Base-by-base conservation (phyloP, 2,329 filamentous ascomycete genomes). In the Cladophialophora carrionii region DNA sequence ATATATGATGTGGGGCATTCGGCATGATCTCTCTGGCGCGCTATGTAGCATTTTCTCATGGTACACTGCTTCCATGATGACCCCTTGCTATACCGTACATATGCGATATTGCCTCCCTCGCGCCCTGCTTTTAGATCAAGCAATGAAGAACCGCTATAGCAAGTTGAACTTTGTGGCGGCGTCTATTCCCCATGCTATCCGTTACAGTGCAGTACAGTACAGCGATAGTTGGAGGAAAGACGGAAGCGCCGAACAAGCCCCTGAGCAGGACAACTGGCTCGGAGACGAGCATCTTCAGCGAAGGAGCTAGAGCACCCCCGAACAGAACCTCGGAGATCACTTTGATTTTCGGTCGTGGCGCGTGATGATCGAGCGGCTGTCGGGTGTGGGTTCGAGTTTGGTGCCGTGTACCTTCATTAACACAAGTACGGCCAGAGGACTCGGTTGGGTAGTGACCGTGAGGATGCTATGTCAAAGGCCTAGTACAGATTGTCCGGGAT, bases 241-340 rank as follows among this genome's bases (percentile, higher is more conserved):
- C 74, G 63, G 78, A 78, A 8, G 75, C 74, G 29, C 73, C 73
- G 63, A 77, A 77, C n/a, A 76, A 66, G 5, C 77, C 74, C 22
- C 79, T 76, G 54, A 73, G 74, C 4, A 79, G 70, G 66, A 80
- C 72, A 70, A 81, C 80, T 0, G 80, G 79, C 62, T 82, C 78
- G 2, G 76, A 77, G 17, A 76, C 65, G 17, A 82, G 71, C 76
- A 82, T 79, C 24, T 68, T 68, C 2, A 78, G 31, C 0, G 77
- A 75, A 3, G 75, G 74, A n/a, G 69, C 71, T 37, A 79, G 70
- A 63, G 78, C 76, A 52, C 79, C 49, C 9, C 17, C 6, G 17
- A 53, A n/a, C 4, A 53, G n/a, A 17, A 31, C 24, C 1, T 31
- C 8, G 22, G 7, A 26, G 24, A 6, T 26, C 14, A 53, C n/a